Evolutionary conservation across 2,329 filamentous ascomycete species (phyloP).

Genomic region (Fusarium cyanostomum): DNA sequence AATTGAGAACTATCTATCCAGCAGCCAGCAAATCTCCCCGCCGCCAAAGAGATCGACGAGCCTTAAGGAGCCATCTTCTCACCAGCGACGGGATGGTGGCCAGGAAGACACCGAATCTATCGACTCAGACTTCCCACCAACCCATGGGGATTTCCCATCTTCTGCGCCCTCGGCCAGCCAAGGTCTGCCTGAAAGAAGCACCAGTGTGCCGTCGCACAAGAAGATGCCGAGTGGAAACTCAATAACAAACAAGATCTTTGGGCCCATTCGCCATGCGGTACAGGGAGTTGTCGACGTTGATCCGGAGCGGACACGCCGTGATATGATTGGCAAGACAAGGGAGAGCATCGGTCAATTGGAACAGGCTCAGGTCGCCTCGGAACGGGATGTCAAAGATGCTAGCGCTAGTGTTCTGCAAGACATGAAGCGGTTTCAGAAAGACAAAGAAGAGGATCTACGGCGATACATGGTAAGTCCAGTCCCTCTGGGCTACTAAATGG

Average conservation of each 20-base stretch:
- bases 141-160: constrained; percentile 74
- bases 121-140: constrained; percentile 95
- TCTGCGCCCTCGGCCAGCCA: constrained; percentile 79
- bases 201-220: constrained; percentile 65
- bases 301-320: constrained; percentile 88
- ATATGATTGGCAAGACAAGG: constrained; percentile 94
- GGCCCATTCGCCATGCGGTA: constrained; percentile 92
- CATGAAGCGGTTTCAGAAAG: constrained; percentile 88
- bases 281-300: constrained; percentile 97
- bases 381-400: constrained; percentile 92
- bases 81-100: constrained; percentile 64
- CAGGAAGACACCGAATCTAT: constrained; percentile 87
- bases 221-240: constrained; percentile 89
- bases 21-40: constrained; percentile 70
- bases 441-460: constrained; percentile 94
- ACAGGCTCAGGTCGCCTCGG: constrained; percentile 87
- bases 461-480: constrained; percentile 89
- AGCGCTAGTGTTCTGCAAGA: constrained; percentile 89
- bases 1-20: constrained; percentile 90
- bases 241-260: constrained; percentile 93
- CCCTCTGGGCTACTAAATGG: background rate
- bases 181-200: constrained; percentile 67
- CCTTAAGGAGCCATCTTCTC: constrained; percentile 60
- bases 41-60: constrained; percentile 73
- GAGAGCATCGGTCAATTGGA: constrained; percentile 88